Evolutionary conservation across 768 basidiomycete genomes (phyloP), one percentile per base, ranked within the genome.

Genomic region (Hericium coralloides): DNA sequence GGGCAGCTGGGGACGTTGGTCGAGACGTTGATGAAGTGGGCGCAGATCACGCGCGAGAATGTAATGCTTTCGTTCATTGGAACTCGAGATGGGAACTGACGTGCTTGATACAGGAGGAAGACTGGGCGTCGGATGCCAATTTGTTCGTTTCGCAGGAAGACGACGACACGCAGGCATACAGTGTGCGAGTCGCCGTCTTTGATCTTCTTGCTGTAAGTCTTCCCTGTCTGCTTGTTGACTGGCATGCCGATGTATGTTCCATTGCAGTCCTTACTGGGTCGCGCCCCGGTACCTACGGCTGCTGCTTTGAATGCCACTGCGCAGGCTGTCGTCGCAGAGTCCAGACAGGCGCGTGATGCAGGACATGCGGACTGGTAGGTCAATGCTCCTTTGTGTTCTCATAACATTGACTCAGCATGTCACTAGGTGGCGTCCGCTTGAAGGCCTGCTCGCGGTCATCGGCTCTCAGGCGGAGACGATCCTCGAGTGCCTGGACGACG

Each of bases 111-210:
- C 59, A 98, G 93, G 93, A 94, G 66, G 92, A 94, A 31, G 87
- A 83, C 15, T 98, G 95, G 95, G 81, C 83, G 2, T 81, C 78
- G 54, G 89, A 97, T 63, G 84, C 91, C 3, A 98, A 98, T 63
- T 83, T 87, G 3, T 98, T 98, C 65, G 85, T 98, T 31, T 87
- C 88, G 23, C 92, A 98, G 66, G 95, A 98, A 65, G 92, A 97
- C 55, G 95, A 98, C 59, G 93, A 95, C 59, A 85, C 85, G 1
- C 83, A 89, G 54, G 67, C 77, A 2, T 95, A 93, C 66, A 90
- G 89, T 55, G 79, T 92, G 37, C 80, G 97, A 38, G 81, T 91
- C 2, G 88, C 91, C 4, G 86, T 86, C 3, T 86, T 93, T 63
- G 95, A 98, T 65, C 71, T 98, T 38, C 71, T 95, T 52, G 78